Conservation (phyloP, 1,284 basidiomycete genomes). For the Heterobasidion occidentale region DNA sequence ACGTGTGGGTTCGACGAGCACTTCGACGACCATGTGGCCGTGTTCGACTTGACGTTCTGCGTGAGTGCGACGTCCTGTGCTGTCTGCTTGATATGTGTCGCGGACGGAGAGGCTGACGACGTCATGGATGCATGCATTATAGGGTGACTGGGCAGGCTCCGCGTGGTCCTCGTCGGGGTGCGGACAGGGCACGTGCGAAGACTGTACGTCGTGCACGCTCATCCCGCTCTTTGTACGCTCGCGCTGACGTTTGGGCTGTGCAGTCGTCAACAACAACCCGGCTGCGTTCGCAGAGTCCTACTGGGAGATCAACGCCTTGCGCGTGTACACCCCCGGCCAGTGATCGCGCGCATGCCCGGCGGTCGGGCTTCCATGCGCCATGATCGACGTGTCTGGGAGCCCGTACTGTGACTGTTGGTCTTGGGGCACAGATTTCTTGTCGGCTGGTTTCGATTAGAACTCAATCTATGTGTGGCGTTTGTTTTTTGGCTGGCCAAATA, state of each 20-base stretch:
- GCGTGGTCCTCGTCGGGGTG: conserved; percentile 26
- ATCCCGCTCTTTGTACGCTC: neutral
- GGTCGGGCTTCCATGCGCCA: too few species aligned
- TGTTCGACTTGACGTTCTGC: conserved; percentile 48
- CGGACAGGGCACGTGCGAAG: conserved; percentile 25
- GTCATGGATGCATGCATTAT: neutral
- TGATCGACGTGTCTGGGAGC: too few species aligned
- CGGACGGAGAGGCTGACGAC: neutral
- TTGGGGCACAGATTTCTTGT: too few species aligned
- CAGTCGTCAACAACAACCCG: conserved; percentile 50
- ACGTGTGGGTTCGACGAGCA: conserved; percentile 32
- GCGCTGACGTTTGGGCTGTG: neutral
- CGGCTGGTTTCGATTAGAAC: too few species aligned
- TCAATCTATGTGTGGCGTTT: too few species aligned
- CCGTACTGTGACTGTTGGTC: too few species aligned
- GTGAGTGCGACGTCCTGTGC: conserved; percentile 22
- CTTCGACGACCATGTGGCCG: conserved; percentile 41
- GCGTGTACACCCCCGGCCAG: conserved; percentile 36
- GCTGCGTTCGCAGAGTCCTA: conserved; percentile 46
- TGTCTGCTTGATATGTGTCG: neutral
- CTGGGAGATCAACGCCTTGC: conserved; percentile 55
- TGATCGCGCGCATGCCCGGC: too few species aligned
- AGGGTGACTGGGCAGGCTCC: conserved; percentile 48
- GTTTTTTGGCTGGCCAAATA: too few species aligned
- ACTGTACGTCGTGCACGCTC: conserved; percentile 27